phyloP scores from a whole-genome alignment of 495 filamentous ascomycete genomes.

The Xylaria scruposa region DNA sequence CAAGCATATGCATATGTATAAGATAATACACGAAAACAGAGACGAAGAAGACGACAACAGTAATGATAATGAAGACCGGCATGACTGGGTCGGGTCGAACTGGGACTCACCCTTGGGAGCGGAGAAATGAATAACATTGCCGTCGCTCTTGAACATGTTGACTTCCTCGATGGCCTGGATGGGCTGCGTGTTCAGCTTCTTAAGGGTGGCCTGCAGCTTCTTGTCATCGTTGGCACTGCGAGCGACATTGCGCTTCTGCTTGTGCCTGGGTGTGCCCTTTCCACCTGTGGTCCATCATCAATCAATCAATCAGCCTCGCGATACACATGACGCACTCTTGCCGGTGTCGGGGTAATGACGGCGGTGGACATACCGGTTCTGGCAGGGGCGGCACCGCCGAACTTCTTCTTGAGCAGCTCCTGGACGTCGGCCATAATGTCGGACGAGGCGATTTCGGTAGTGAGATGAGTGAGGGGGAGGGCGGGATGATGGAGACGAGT shows the following conservation, averaged over 20 bases:
- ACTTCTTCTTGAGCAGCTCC: conserved; percentile 73
- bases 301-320: conserved; percentile 20
- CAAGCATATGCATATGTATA: neutral
- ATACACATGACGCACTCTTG: conserved; percentile 8
- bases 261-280: conserved; percentile 97
- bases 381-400: conserved; percentile 68
- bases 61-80: neutral
- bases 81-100: neutral
- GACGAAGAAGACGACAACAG: neutral
- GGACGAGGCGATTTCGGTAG: conserved; percentile 17
- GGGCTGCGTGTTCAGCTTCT: conserved; percentile 96
- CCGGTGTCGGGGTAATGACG: conserved; percentile 14
- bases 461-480: conserved; percentile 8
- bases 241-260: conserved; percentile 97
- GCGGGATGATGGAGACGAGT: conserved; percentile 10
- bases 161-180: conserved; percentile 99
- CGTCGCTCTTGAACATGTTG: conserved; percentile 99
- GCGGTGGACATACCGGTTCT: conserved; percentile 72
- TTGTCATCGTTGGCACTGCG: conserved; percentile 93
- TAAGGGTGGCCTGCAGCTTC: conserved; percentile 93
- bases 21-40: neutral
- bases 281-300: conserved; percentile 59
- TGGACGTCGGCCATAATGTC: conserved; percentile 69
- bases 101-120: conserved; percentile 83
- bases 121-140: conserved; percentile 99